These are phyloP conservation scores for Blastomyces parvus DNA, from an alignment of 2,329 filamentous ascomycete genomes.

Conservation along the genomic window DNA sequence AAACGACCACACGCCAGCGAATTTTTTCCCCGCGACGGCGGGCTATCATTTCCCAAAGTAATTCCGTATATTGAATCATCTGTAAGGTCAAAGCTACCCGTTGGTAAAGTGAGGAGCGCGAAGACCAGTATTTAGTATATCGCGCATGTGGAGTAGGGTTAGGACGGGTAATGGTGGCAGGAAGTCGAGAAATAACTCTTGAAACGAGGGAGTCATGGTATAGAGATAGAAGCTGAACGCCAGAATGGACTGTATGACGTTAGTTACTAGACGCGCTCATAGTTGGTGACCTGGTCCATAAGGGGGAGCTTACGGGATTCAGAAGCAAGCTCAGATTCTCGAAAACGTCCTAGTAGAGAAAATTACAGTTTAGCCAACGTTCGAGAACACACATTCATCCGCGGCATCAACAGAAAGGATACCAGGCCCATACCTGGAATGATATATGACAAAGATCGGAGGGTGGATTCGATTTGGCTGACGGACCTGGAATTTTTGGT, in stretches of 20 bases:
- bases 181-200: conserved; percentile 50
- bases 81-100: conserved; percentile 73
- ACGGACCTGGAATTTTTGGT: conserved; percentile 90
- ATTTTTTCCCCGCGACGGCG: conserved; percentile 70
- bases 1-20: conserved; percentile 77
- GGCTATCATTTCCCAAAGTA: conserved; percentile 95
- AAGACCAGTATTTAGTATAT: conserved; percentile 56
- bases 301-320: conserved; percentile 55
- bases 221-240: conserved; percentile 78
- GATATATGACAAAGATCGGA: conserved; percentile 90
- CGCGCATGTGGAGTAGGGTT: conserved; percentile 50
- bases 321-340: conserved; percentile 85
- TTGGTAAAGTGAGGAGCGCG: conserved; percentile 60
- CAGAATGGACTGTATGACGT: conserved; percentile 57
- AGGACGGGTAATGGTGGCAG: conserved; percentile 41
- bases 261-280: conserved; percentile 15
- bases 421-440: conserved; percentile 55
- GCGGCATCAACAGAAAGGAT: conserved; percentile 3
- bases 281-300: conserved; percentile 18
- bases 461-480: conserved; percentile 84
- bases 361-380: background rate
- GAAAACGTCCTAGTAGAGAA: conserved; percentile 30
- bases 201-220: conserved; percentile 86
- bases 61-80: conserved; percentile 86
- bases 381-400: background rate